Percentiles rank a stretch among this genome's conserved stretches.
These are phyloP conservation scores for Fusarium transvaalense DNA, from an alignment of 2,329 filamentous ascomycete species.

Conservation along the genomic window DNA sequence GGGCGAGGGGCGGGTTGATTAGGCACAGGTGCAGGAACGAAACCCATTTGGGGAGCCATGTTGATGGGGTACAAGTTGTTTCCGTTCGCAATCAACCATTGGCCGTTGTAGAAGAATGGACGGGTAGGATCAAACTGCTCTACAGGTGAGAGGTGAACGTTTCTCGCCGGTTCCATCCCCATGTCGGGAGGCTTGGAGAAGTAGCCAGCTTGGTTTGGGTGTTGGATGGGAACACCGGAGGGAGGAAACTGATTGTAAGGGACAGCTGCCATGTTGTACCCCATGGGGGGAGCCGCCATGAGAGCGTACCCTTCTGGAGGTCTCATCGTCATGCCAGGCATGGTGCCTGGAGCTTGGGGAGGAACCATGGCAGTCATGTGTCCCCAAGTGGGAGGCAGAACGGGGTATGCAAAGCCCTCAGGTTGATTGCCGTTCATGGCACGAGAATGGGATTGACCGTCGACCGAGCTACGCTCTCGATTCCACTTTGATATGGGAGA, in stretches of 20 bases:
- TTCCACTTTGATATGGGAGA: conserved; percentile 66
- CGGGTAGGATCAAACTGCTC: conserved; percentile 62
- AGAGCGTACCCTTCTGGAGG: conserved; percentile 52
- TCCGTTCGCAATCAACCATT: conserved; percentile 56
- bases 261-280: conserved; percentile 51
- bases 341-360: conserved; percentile 50
- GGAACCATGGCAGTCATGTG: conserved; percentile 51
- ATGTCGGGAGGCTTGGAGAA: conserved; percentile 51
- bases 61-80: conserved; percentile 44
- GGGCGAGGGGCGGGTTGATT: conserved; percentile 17
- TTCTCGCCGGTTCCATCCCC: conserved; percentile 50
- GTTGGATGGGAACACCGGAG: conserved; percentile 31
- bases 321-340: conserved; percentile 50
- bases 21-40: conserved; percentile 46
- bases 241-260: conserved; percentile 43
- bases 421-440: conserved; percentile 40
- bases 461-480: conserved; percentile 55
- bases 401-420: conserved; percentile 42
- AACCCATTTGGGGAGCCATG: conserved; percentile 39
- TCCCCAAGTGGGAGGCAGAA: conserved; percentile 48
- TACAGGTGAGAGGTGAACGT: conserved; percentile 55
- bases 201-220: conserved; percentile 35
- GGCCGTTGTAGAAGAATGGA: conserved; percentile 61
- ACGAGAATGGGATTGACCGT: conserved; percentile 38
- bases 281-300: conserved; percentile 57